These are phyloP conservation scores for Butyriboletus regius DNA, from an alignment of 1,284 basidiomycete genomes.

Conservation along the genomic window DNA sequence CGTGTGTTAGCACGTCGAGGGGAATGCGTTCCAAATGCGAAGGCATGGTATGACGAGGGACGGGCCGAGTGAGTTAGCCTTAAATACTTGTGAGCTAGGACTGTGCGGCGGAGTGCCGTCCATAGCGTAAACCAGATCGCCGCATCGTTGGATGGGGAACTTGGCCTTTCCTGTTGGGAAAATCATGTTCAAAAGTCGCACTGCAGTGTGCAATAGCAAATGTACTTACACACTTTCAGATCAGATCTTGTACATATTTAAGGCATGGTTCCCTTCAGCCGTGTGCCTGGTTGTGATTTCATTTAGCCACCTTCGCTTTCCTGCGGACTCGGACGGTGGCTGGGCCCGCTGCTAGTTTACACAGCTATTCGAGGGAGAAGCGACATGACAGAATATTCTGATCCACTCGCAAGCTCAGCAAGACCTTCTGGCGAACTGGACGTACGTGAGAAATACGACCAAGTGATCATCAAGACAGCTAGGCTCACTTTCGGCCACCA, in stretches of 20 bases:
- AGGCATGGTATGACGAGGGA: conserved; percentile 32
- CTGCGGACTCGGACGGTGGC: conserved; percentile 24
- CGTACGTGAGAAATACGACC: conserved; percentile 20
- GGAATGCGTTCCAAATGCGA: conserved; percentile 43
- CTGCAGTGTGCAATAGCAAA: conserved; percentile 30
- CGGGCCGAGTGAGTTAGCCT: conserved; percentile 11
- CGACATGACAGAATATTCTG: conserved; percentile 18
- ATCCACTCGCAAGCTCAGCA: conserved; percentile 6
- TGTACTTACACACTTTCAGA: conserved; percentile 30
- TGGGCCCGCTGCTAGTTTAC: conserved; percentile 13
- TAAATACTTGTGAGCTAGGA: conserved; percentile 25
- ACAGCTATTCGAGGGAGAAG: conserved; percentile 25
- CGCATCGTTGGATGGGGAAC: conserved; percentile 33
- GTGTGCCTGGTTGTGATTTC: conserved; percentile 35
- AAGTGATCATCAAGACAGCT: conserved; percentile 19
- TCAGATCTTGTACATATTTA: conserved; percentile 32
- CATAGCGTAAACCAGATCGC: conserved; percentile 34
- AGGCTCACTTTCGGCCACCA: conserved; percentile 16
- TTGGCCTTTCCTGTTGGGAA: conserved; percentile 35
- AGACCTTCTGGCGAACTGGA: conserved; percentile 10
- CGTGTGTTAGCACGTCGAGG: conserved; percentile 46
- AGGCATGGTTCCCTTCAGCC: conserved; percentile 25
- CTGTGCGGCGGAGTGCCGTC: conserved; percentile 30
- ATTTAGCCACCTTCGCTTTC: conserved; percentile 34
- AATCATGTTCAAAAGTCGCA: conserved; percentile 31